phyloP scores from a whole-genome alignment of 352 stramenopile genomes.

The Pythium phragmiticola region DNA sequence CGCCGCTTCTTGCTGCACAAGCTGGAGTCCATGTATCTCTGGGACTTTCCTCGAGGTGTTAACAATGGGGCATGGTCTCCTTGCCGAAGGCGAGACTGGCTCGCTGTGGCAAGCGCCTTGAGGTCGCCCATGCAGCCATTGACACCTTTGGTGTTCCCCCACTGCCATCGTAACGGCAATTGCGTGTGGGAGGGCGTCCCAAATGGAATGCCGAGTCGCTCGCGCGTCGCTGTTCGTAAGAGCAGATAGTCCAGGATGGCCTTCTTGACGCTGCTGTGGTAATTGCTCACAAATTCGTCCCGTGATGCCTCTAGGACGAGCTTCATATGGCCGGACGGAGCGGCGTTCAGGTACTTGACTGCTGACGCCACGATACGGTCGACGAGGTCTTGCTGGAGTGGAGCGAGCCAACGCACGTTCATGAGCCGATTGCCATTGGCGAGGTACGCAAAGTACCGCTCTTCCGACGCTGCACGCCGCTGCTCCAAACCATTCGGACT shows the following conservation, averaged over 20 bases:
- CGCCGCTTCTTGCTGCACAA: constrained; percentile 28
- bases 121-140: constrained; percentile 59
- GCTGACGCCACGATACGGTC: constrained; percentile 45
- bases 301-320: constrained; percentile 38
- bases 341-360: constrained; percentile 47
- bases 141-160: constrained; percentile 47
- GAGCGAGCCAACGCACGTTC: constrained; percentile 39
- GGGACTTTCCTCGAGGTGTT: not conserved
- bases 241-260: constrained; percentile 75
- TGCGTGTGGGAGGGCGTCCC: constrained; percentile 44
- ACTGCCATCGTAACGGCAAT: constrained; percentile 63
- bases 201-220: constrained; percentile 45
- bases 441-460: constrained; percentile 64
- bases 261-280: constrained; percentile 70
- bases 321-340: constrained; percentile 39
- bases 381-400: constrained; percentile 35
- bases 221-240: constrained; percentile 36
- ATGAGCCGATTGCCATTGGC: constrained; percentile 35
- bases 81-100: not conserved
- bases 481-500: not conserved
- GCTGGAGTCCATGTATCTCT: not conserved
- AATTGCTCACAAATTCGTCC: constrained; percentile 55
- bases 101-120: constrained; percentile 32
- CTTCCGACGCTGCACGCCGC: constrained; percentile 31
- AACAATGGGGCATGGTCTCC: not conserved